A percentile compares a stretch with the other conserved stretches of the same genome.
These are phyloP conservation scores for Alternaria infectoria DNA, from an alignment of 2,329 filamentous ascomycete species.

Conservation along the genomic window DNA sequence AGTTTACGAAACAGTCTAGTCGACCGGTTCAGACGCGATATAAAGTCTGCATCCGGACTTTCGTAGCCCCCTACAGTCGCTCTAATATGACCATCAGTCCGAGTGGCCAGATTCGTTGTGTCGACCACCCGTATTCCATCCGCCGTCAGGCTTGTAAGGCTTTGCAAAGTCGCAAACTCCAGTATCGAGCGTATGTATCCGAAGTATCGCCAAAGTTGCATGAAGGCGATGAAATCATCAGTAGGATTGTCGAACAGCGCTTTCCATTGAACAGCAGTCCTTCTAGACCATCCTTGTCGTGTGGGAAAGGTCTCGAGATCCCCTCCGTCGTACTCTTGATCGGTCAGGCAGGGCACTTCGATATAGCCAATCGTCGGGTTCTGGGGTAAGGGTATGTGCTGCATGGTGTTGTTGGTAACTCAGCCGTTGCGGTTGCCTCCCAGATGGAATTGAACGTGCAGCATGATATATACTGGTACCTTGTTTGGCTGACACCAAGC, in stretches of 20 bases:
- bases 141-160: no score
- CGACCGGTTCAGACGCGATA: no score
- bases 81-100: no score
- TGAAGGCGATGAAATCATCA: rapidly evolving
- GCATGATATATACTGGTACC: background rate
- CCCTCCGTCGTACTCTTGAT: background rate
- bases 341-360: background rate
- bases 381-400: background rate
- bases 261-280: background rate
- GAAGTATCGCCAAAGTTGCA: background rate
- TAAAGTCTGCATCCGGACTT: no score
- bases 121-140: no score
- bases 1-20: no score
- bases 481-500: background rate
- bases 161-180: no score
- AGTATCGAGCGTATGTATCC: no score
- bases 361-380: background rate
- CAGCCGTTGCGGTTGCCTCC: background rate
- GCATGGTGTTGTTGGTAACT: background rate
- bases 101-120: no score
- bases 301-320: background rate
- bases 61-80: no score
- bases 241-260: background rate
- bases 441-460: background rate
- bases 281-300: rapidly evolving